Conservation (phyloP, 1,284 basidiomycete species). For the Boletus mariae region DNA sequence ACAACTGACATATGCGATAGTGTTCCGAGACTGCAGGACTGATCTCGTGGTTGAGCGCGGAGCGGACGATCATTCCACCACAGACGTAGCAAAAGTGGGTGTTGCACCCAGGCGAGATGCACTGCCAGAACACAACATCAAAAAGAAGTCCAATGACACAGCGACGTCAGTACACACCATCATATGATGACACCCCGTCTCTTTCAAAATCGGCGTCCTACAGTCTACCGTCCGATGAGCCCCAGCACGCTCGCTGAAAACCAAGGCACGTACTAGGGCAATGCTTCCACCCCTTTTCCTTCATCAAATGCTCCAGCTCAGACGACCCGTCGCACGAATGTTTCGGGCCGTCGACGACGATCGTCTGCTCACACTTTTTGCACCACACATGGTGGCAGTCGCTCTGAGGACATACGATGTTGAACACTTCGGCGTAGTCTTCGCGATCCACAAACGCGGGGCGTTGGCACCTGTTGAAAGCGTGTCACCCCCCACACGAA, state of each 20-base stretch:
- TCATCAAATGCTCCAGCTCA: conserved; percentile 53
- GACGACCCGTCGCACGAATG: conserved; percentile 59
- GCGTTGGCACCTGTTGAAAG: conserved; percentile 39
- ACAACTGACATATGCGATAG: conserved; percentile 45
- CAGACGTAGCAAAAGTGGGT: conserved; percentile 66
- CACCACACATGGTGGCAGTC: conserved; percentile 52
- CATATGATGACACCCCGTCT: conserved; percentile 64
- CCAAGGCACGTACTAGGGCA: conserved; percentile 47
- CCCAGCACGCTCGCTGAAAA: neutral
- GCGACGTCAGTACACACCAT: conserved; percentile 38
- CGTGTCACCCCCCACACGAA: neutral
- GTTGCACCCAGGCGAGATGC: conserved; percentile 57
- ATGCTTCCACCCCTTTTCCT: conserved; percentile 52
- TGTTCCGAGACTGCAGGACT: conserved; percentile 40
- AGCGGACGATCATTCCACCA: conserved; percentile 50
- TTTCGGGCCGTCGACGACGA: conserved; percentile 36
- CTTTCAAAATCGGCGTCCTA: conserved; percentile 54
- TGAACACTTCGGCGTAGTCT: conserved; percentile 41
- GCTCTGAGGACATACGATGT: conserved; percentile 45
- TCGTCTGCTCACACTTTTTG: conserved; percentile 48
- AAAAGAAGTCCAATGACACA: neutral
- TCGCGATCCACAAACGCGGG: conserved; percentile 47
- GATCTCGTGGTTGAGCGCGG: conserved; percentile 44
- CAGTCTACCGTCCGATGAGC: conserved; percentile 41
- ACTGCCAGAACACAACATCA: conserved; percentile 36